These are phyloP conservation scores for Heritiera fomes DNA, from an alignment of 345 rosid species.

Conservation along the genomic window DNA sequence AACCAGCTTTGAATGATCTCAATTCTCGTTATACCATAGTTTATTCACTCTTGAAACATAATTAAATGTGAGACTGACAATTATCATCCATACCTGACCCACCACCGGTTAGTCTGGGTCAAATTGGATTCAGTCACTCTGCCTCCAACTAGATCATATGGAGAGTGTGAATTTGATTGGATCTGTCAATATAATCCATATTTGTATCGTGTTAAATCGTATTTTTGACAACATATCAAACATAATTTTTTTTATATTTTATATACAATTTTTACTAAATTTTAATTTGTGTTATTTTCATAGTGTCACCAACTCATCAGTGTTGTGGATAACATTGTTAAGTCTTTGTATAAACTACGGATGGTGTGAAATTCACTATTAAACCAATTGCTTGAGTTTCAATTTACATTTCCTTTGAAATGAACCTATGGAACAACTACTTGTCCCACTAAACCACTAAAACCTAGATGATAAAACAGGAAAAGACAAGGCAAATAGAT, in stretches of 20 bases:
- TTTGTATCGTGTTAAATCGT: too few relatives aligned
- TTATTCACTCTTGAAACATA: too few relatives aligned
- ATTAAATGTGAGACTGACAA: too few relatives aligned
- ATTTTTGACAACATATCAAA: too few relatives aligned
- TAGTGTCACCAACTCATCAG: too few relatives aligned
- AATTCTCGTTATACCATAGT: conserved; percentile 1
- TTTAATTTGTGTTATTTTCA: too few relatives aligned
- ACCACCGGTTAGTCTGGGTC: conserved; percentile 14
- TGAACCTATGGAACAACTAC: background rate
- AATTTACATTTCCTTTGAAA: background rate
- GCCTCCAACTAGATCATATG: too few relatives aligned
- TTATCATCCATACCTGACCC: conserved; percentile 12
- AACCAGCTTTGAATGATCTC: conserved; percentile 4
- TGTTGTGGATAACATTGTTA: too few relatives aligned
- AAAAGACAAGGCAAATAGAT: conserved; percentile 13
- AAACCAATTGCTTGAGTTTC: background rate
- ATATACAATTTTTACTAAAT: too few relatives aligned
- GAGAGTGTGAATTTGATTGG: too few relatives aligned
- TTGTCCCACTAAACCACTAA: background rate
- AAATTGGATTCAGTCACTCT: conserved; percentile 2
- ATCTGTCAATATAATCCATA: too few relatives aligned
- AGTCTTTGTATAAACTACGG: background rate
- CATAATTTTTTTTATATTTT: too few relatives aligned
- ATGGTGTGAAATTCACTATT: background rate
- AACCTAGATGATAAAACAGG: conserved; percentile 19